Evolutionary conservation across 179 eudicot genomes (phyloP), one percentile per base, ranked within the genome.

Genomic region (Carnegiea gigantea): DNA sequence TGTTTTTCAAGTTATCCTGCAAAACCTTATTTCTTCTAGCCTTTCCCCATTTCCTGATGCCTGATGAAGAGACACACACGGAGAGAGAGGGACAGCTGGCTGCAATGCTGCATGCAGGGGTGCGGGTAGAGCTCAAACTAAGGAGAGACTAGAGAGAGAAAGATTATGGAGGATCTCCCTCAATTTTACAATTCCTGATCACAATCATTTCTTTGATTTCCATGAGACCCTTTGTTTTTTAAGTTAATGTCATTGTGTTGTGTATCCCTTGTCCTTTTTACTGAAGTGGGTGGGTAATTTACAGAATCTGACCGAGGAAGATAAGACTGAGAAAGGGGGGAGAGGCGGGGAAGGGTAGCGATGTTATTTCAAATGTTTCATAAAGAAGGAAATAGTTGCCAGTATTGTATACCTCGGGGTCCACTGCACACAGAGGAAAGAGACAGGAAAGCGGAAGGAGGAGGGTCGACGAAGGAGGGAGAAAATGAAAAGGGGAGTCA

Each of bases 91-190:
- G 14, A 17, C 4, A 13, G 53, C 53, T 48, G 3, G 53, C 53
- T 48, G 3, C 53, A 48, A 18, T 51, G 62, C 23, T 57, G 62
- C 7, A 15, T 15, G 62, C 68, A 62, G 68, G 1, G 70, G 68
- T 23, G 71, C 30, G 1, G 44, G 78, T 38, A 18, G 72, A 67
- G n/a, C 60, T 28, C 46, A 64, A 77, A 64, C 51, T 81, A 74
- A 26, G 78, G 67, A 70, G 73, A 70, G 73, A 70, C 73, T 30
- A 0, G 44, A 70, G 73, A 70, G 73, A 70, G 73, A 60, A 51
- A 62, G 78, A 77, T 21, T 81, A 75, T 79, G 79, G 74, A 81
- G 83, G 78, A 81, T 81, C 83, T 81, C 83, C 83, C 83, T 81
- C 78, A 81, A 75, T 81, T 81, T 81, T 81, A 81, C 65, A 75